These are phyloP conservation scores for Coniochaeta pulveracea DNA, from an alignment of 2,329 filamentous ascomycete genomes.

Conservation along the genomic window DNA sequence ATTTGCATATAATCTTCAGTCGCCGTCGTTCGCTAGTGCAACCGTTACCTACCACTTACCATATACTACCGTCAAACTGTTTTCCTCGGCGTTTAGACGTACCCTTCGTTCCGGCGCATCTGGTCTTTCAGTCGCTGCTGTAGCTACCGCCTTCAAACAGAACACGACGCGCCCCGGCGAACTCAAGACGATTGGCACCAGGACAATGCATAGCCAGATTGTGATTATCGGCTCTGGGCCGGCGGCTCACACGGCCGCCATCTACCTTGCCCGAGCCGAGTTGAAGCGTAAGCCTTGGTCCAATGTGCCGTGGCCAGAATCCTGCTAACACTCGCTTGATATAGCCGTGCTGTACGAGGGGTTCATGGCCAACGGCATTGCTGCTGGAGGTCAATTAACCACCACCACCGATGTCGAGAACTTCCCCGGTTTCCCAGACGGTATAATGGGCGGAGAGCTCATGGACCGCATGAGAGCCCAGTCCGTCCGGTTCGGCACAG, in stretches of 20 bases:
- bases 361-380: constrained; percentile 94
- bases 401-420: constrained; percentile 99
- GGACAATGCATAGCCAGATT: constrained; percentile 85
- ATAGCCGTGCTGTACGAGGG: constrained; percentile 87
- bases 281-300: constrained; percentile 54
- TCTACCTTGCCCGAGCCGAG: constrained; percentile 92
- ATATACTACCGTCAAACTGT: constrained; percentile 66
- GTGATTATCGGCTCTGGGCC: constrained; percentile 93
- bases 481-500: constrained; percentile 82
- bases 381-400: constrained; percentile 90
- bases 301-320: background rate
- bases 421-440: constrained; percentile 87
- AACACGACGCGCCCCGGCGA: constrained; percentile 21
- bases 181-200: constrained; percentile 27
- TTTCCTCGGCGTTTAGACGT: constrained; percentile 70
- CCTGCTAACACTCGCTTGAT: constrained; percentile 3
- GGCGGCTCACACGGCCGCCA: constrained; percentile 91
- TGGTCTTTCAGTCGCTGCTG: constrained; percentile 62
- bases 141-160: constrained; percentile 50
- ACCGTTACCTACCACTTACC: background rate
- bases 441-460: constrained; percentile 74
- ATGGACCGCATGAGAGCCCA: constrained; percentile 96
- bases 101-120: constrained; percentile 64
- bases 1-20: background rate
- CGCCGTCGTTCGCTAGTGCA: background rate